A percentile compares a stretch with the other conserved stretches of the same genome.
These are phyloP conservation scores for Ceratocystis papillata DNA, from an alignment of 2,329 filamentous ascomycete species.

Conservation along the genomic window DNA sequence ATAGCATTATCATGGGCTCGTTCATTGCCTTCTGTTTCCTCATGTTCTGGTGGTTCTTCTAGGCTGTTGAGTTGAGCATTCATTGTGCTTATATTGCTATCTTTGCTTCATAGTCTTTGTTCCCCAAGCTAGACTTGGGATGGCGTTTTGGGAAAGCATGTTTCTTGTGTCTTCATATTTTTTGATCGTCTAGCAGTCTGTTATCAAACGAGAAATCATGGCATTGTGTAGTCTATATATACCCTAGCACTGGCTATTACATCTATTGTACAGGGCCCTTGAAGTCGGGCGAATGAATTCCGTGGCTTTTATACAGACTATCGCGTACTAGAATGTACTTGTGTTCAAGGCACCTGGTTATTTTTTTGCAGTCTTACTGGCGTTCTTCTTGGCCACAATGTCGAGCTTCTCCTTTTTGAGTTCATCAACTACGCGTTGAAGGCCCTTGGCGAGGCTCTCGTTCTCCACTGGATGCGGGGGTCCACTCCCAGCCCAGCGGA, in stretches of 20 bases:
- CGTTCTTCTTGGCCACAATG: constrained; percentile 26
- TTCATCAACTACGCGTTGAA: constrained; percentile 53
- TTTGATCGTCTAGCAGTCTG: constrained; percentile 10
- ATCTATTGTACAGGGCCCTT: constrained; percentile 10
- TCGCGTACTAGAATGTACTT: constrained; percentile 20
- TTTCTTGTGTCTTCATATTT: constrained; percentile 1
- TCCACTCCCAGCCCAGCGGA: constrained; percentile 87
- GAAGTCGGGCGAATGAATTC: background rate
- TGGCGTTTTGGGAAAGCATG: constrained; percentile 22
- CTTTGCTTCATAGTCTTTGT: constrained; percentile 28
- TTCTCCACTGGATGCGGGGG: constrained; percentile 54
- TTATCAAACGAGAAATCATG: background rate
- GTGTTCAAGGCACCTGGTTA: background rate
- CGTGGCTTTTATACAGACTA: constrained; percentile 4
- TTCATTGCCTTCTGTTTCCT: constrained; percentile 92
- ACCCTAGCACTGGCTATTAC: background rate
- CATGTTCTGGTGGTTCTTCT: constrained; percentile 62
- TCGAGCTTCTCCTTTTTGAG: constrained; percentile 34
- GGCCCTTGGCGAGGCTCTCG: constrained; percentile 53
- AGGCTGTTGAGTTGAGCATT: background rate
- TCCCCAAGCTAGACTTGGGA: constrained; percentile 29
- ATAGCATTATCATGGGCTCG: constrained; percentile 81
- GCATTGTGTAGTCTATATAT: background rate
- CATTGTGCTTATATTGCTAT: constrained; percentile 4
- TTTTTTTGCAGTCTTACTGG: background rate